Percentiles rank a stretch among this genome's conserved stretches.
Conservation (phyloP, 805 yeast species). For the Candida golubevii region DNA sequence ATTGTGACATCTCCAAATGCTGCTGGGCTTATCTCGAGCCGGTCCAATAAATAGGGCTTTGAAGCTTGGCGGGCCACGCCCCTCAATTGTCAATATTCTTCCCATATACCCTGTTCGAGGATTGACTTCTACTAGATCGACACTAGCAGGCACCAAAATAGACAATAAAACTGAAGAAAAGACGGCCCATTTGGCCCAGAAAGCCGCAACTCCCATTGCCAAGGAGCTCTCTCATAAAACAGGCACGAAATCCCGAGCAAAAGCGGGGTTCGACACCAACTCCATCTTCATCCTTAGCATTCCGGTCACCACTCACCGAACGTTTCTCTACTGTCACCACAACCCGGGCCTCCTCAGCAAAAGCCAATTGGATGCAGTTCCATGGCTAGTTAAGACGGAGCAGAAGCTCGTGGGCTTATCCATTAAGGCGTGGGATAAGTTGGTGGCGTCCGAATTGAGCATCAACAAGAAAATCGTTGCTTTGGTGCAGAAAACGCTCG, state of each 20-base stretch:
- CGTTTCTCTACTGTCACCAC: constrained; percentile 69
- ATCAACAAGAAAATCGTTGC: constrained; percentile 58
- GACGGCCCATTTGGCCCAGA: not conserved
- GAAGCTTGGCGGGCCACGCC: no score
- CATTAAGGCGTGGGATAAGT: constrained; percentile 55
- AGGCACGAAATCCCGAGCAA: not conserved
- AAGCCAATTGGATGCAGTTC: constrained; percentile 25
- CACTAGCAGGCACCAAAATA: no score
- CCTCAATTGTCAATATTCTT: no score
- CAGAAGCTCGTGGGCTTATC: constrained; percentile 47
- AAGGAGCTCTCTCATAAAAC: not conserved
- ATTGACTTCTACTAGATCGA: no score
- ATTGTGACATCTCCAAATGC: no score
- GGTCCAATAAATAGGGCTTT: no score
- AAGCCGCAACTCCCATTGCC: not conserved
- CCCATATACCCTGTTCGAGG: no score
- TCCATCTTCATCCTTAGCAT: constrained; percentile 62
- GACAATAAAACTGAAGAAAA: not conserved
- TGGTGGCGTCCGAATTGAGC: constrained; percentile 50
- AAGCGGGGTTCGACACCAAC: constrained; percentile 21
- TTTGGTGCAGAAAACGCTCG: constrained; percentile 49
- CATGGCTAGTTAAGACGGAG: constrained; percentile 40
- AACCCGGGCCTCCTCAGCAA: constrained; percentile 25
- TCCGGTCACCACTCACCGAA: constrained; percentile 61
- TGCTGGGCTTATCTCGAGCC: no score